A percentile compares a stretch with the other conserved stretches of the same genome.
Evolutionary conservation across 208 protist genomes (phyloP).

Genomic region (Vickermania ingenoplastis): DNA sequence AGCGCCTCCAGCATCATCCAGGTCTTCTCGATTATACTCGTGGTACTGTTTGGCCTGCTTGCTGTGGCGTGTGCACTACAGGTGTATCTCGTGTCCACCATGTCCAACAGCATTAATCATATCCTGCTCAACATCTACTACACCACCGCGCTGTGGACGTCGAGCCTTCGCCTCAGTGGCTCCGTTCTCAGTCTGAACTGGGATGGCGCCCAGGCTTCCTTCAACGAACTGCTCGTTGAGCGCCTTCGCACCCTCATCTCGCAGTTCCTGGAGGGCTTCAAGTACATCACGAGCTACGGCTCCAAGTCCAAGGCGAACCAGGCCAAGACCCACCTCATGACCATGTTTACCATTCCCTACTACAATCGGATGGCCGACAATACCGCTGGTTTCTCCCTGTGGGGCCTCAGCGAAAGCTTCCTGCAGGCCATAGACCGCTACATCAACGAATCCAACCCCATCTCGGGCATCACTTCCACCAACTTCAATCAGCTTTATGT

Average conservation of each 20-base stretch:
- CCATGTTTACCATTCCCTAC: slow-evolving; percentile 5
- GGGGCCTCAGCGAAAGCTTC: slow-evolving; percentile 5
- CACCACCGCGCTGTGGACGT: not conserved
- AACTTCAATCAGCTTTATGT: slow-evolving; percentile 3
- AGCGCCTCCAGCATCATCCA: slow-evolving; percentile 5
- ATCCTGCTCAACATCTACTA: not conserved
- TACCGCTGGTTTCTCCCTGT: slow-evolving; percentile 4
- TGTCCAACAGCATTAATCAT: not conserved
- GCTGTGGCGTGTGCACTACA: not conserved
- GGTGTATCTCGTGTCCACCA: not conserved
- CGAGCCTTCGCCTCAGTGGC: slow-evolving; percentile 2
- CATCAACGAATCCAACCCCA: slow-evolving; percentile 3
- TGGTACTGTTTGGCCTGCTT: slow-evolving; percentile 5
- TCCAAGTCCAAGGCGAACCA: not conserved
- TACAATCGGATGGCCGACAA: slow-evolving; percentile 1
- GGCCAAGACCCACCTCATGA: slow-evolving; percentile 4
- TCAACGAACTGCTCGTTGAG: not conserved
- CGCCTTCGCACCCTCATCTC: not conserved
- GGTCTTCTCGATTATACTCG: not conserved
- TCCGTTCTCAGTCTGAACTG: not conserved
- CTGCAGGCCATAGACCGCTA: slow-evolving; percentile 8
- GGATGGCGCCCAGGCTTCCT: not conserved
- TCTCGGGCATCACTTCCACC: not conserved
- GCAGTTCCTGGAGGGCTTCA: not conserved
- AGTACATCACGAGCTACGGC: slow-evolving; percentile 2